These are phyloP conservation scores for Didymella exigua DNA, from an alignment of 2,329 filamentous ascomycete genomes.

Conservation along the genomic window DNA sequence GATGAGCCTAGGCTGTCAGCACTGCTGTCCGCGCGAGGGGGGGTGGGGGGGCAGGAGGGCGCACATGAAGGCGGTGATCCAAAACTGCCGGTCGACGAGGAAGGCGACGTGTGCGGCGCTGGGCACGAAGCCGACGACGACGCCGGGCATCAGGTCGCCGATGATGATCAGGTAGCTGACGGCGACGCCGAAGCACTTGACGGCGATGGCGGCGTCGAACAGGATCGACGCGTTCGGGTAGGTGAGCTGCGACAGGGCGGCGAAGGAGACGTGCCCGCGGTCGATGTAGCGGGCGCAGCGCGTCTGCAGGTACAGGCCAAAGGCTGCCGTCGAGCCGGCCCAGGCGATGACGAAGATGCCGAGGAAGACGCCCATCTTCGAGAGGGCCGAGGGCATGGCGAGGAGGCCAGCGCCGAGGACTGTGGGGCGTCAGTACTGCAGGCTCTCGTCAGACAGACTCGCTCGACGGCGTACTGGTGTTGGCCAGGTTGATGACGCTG, in stretches of 20 bases:
- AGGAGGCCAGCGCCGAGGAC: constrained; percentile 93
- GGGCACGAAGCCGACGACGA: constrained; percentile 79
- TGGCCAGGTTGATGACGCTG: constrained; percentile 92
- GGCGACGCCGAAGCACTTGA: constrained; percentile 97
- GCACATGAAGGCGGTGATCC: constrained; percentile 96
- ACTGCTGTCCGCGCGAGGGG: too few species aligned
- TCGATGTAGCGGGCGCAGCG: constrained; percentile 93
- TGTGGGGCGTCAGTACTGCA: constrained; percentile 46
- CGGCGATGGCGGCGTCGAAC: constrained; percentile 92
- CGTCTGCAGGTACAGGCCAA: constrained; percentile 93
- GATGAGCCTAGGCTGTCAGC: constrained; percentile 75
- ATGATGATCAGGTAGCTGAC: constrained; percentile 99
- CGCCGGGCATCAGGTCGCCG: constrained; percentile 95
- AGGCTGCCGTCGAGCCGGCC: constrained; percentile 86
- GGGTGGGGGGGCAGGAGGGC: constrained; percentile 28
- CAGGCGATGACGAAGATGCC: constrained; percentile 85
- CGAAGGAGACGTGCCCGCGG: constrained; percentile 86
- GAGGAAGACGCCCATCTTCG: constrained; percentile 90
- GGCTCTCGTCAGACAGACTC: not conserved
- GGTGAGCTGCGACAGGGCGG: constrained; percentile 94
- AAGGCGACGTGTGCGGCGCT: constrained; percentile 70
- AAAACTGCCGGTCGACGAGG: constrained; percentile 88
- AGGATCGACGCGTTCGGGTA: constrained; percentile 95
- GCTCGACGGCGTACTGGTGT: constrained; percentile 74
- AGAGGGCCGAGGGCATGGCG: constrained; percentile 93